Evolutionary conservation across 2,329 filamentous ascomycete genomes (phyloP), one percentile per base, ranked within the genome.

Genomic region (Epicoccum nigrum): DNA sequence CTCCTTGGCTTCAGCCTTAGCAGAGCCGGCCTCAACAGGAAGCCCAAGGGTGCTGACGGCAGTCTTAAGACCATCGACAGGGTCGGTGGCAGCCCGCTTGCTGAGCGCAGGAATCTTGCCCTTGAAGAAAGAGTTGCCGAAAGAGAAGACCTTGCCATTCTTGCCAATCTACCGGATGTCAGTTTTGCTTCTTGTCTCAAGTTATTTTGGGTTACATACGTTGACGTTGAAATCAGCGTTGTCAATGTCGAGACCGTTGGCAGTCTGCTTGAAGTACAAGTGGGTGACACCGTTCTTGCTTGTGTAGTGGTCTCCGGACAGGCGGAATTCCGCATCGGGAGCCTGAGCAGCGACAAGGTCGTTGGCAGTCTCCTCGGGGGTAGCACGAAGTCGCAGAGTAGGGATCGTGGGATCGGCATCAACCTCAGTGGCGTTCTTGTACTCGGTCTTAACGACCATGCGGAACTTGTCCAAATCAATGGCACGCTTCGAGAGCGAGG

Each of bases 191-290:
- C 6, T 9, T 20, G 8, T 8, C 15, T n/a, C 5, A 6, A 3
- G 2, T 2, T 4, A 4, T 1, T 1, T 6, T 15, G 28, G 30
- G 11, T n/a, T n/a, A 73, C 81, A 72, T 59, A 84, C 81, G 55
- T 85, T 85, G 39, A 85, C 80, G 45, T 83, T 83, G 62, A 83
- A 82, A 59, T 83, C 79, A 1, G 79, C 81, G 60, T 85, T 85
- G 59, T 84, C 82, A 54, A 85, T 78, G 54, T 84, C 82, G 27
- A 84, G 65, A 0, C 79, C 82, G 46, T 84, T 79, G 6, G 74
- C 70, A 0, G 81, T 84, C 70, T 85, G 83, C 68, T 80, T 81
- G 62, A 85, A 82, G 65, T 83, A 76, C 54, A 83, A 80, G 60
- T 85, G 82, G 1, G 74, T 74, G 50, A 85, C 73, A 5, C 81